These are phyloP conservation scores for Pythium sp. DNA, from an alignment of 352 stramenopile genomes.

Conservation along the genomic window DNA sequence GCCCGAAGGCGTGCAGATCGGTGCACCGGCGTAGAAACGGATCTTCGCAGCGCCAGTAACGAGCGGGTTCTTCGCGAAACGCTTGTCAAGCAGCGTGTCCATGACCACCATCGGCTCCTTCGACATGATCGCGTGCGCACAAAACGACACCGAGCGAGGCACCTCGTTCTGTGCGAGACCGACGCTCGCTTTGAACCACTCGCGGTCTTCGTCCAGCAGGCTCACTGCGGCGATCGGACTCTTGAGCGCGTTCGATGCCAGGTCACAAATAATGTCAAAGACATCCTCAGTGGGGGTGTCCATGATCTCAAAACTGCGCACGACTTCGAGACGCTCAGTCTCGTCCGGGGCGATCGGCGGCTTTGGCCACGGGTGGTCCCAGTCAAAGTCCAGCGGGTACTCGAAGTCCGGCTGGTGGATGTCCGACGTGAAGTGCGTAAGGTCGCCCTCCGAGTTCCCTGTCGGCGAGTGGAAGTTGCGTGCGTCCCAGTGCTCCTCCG, in stretches of 20 bases:
- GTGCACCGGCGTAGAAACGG: slow-evolving; percentile 81
- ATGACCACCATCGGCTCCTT: slow-evolving; percentile 89
- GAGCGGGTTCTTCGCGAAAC: slow-evolving; percentile 84
- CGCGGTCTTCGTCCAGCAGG: slow-evolving; percentile 81
- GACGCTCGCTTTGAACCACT: slow-evolving; percentile 88
- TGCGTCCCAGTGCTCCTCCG: slow-evolving; percentile 63
- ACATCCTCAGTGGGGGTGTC: slow-evolving; percentile 83
- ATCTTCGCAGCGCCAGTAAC: slow-evolving; percentile 84
- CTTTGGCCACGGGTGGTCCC: slow-evolving; percentile 87
- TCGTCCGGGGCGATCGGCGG: slow-evolving; percentile 69
- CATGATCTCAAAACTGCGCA: slow-evolving; percentile 85
- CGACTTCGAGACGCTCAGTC: slow-evolving; percentile 67
- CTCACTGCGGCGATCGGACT: slow-evolving; percentile 84
- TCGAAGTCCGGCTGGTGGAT: slow-evolving; percentile 82
- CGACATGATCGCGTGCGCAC: slow-evolving; percentile 84
- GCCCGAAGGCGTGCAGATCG: slow-evolving; percentile 78
- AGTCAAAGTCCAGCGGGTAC: slow-evolving; percentile 87
- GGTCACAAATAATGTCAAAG: slow-evolving; percentile 89
- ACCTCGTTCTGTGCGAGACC: slow-evolving; percentile 84
- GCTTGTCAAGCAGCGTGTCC: slow-evolving; percentile 83
- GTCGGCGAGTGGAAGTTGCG: slow-evolving; percentile 84
- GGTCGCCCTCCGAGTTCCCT: slow-evolving; percentile 71
- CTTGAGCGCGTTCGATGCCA: slow-evolving; percentile 84
- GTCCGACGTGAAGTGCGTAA: slow-evolving; percentile 73
- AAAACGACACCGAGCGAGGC: slow-evolving; percentile 85